Conservation (phyloP, 208 protist genomes). For the Wallacemonas sp. region DNA sequence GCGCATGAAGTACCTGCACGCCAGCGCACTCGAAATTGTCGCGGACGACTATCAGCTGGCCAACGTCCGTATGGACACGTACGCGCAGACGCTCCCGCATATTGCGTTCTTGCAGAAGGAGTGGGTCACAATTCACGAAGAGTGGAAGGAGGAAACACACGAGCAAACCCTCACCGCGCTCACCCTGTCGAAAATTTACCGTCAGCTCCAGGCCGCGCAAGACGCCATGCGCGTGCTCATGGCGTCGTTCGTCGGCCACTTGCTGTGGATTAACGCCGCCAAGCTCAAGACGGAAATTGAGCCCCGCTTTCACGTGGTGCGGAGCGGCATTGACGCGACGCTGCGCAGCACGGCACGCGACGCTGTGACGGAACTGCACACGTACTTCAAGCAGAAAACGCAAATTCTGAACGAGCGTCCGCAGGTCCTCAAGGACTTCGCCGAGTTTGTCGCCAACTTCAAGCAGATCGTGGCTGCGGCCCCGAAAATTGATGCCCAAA, state of each 20-base stretch:
- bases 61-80: slow-evolving; percentile 74
- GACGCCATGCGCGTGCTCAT: slow-evolving; percentile 86
- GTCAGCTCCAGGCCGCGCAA: slow-evolving; percentile 78
- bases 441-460: slow-evolving; percentile 84
- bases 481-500: slow-evolving; percentile 52
- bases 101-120: slow-evolving; percentile 89
- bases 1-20: slow-evolving; percentile 60
- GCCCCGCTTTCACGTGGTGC: slow-evolving; percentile 77
- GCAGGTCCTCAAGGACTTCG: slow-evolving; percentile 69
- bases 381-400: slow-evolving; percentile 90
- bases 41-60: slow-evolving; percentile 81
- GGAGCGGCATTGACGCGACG: slow-evolving; percentile 73
- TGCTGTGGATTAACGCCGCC: slow-evolving; percentile 90
- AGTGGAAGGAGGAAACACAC: slow-evolving; percentile 70
- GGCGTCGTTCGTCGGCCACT: slow-evolving; percentile 84
- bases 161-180: slow-evolving; percentile 55
- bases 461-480: slow-evolving; percentile 70
- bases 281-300: slow-evolving; percentile 91
- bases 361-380: slow-evolving; percentile 68
- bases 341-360: slow-evolving; percentile 68
- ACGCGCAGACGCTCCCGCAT: slow-evolving; percentile 75
- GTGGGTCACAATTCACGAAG: slow-evolving; percentile 71
- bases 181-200: slow-evolving; percentile 76
- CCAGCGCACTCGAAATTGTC: slow-evolving; percentile 66
- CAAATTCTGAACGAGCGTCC: slow-evolving; percentile 83